Evolutionary conservation across 2,329 filamentous ascomycete species (phyloP).

Genomic region (Ophiostoma perfectum): DNA sequence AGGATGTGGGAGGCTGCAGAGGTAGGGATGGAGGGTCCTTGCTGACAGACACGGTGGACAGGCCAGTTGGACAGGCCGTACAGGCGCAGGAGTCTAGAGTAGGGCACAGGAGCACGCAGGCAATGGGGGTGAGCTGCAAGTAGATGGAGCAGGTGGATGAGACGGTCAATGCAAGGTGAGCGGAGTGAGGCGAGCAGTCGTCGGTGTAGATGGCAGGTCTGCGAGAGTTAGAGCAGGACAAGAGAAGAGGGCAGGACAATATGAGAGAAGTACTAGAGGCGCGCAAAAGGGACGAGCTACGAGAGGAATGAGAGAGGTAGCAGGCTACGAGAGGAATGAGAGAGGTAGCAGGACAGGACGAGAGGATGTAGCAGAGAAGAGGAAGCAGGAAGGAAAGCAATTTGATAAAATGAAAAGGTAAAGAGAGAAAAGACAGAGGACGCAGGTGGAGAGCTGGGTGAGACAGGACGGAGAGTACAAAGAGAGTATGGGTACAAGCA

Average conservation of each 20-base stretch:
- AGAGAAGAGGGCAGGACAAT: too few species aligned
- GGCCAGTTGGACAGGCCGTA: too few species aligned
- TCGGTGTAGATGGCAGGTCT: too few species aligned
- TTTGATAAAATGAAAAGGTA: not conserved
- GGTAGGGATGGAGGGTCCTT: not conserved
- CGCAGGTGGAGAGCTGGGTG: not conserved
- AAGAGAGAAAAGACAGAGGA: not conserved
- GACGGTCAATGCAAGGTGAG: not conserved
- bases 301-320: too few species aligned
- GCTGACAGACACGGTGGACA: not conserved
- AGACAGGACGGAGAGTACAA: slow-evolving; percentile 3
- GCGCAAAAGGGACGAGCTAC: too few species aligned
- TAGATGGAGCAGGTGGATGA: not conserved
- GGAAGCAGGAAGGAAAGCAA: not conserved
- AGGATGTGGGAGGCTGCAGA: not conserved
- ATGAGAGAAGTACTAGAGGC: too few species aligned
- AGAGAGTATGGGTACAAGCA: not conserved
- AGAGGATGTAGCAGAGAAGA: not conserved
- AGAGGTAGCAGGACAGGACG: not conserved
- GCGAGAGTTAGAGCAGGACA: too few species aligned
- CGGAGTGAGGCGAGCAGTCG: not conserved
- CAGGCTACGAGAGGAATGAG: not conserved
- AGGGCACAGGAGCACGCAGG: not conserved
- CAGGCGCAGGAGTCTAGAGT: too few species aligned
- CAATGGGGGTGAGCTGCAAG: slow-evolving; percentile 6